phyloP scores from a whole-genome alignment of 2,329 filamentous ascomycete genomes.

The Periconia sp. region DNA sequence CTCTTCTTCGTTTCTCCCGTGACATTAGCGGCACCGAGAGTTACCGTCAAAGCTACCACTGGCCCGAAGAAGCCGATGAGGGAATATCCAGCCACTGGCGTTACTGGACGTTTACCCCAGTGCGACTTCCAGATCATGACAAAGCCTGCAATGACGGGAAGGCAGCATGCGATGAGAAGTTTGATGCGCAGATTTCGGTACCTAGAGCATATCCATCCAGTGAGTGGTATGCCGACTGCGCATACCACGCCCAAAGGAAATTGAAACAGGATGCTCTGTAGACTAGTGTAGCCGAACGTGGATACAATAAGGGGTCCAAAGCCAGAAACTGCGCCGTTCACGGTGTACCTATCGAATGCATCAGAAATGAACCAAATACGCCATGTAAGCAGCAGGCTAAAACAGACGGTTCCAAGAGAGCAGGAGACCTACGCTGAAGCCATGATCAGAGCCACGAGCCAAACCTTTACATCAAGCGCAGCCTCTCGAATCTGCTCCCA shows the following conservation, averaged over 20 bases:
- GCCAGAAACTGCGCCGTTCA: constrained; percentile 47
- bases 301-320: constrained; percentile 43
- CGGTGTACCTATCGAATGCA: constrained; percentile 53
- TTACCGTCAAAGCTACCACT: constrained; percentile 65
- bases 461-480: constrained; percentile 49
- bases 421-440: constrained; percentile 38
- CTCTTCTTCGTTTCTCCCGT: constrained; percentile 78
- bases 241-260: constrained; percentile 74
- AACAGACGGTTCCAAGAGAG: neutral
- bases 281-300: constrained; percentile 47
- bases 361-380: neutral
- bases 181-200: constrained; percentile 65
- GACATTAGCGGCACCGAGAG: constrained; percentile 66
- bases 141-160: constrained; percentile 75
- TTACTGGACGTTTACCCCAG: constrained; percentile 65
- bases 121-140: constrained; percentile 71
- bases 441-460: constrained; percentile 44
- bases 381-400: no score
- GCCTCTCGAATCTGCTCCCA: constrained; percentile 54
- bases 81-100: constrained; percentile 70
- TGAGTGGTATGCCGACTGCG: constrained; percentile 65
- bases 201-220: constrained; percentile 64
- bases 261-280: constrained; percentile 56
- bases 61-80: constrained; percentile 74
- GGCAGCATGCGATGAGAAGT: constrained; percentile 66